Evolutionary conservation across 257 asterid genomes (phyloP).

Genomic region (Nicotiana knightiana): DNA sequence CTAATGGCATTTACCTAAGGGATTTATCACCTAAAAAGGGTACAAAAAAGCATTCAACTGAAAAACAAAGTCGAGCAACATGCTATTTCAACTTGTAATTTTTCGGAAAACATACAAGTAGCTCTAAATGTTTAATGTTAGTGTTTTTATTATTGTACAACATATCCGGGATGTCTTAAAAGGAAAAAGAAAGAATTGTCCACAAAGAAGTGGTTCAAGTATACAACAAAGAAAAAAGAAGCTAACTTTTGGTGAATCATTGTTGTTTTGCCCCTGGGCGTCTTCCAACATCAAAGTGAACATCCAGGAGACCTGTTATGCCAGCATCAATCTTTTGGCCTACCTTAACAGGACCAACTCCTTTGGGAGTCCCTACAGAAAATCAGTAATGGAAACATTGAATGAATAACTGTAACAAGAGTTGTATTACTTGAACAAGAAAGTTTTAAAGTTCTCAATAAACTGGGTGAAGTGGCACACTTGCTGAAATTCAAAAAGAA

Average conservation of each 20-base stretch:
- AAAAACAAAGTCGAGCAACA: background rate
- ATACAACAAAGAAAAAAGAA: background rate
- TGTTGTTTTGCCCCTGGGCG: slow-evolving; percentile 31
- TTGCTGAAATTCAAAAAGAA: background rate
- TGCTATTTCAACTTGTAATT: background rate
- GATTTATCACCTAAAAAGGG: background rate
- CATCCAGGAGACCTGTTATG: slow-evolving; percentile 66
- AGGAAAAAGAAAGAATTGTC: background rate
- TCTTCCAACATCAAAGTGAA: slow-evolving; percentile 66
- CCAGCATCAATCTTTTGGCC: slow-evolving; percentile 94
- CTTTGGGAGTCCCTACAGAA: slow-evolving; percentile 83
- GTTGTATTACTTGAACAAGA: background rate
- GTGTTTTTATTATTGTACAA: background rate
- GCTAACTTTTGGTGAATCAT: slow-evolving; percentile 9
- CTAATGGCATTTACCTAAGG: background rate
- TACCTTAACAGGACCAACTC: slow-evolving; percentile 79
- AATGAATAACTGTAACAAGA: slow-evolving; percentile 4
- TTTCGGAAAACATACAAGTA: background rate
- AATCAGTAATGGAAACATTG: background rate
- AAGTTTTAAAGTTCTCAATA: background rate
- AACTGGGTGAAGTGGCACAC: slow-evolving; percentile 1
- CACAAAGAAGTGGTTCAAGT: slow-evolving; percentile 1
- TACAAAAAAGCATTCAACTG: background rate
- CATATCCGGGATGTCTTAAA: background rate
- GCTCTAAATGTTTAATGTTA: background rate